Evolutionary conservation across 2,329 filamentous ascomycete species (phyloP), one percentile per base, ranked within the genome.

Genomic region (Pyrenophora graminea): DNA sequence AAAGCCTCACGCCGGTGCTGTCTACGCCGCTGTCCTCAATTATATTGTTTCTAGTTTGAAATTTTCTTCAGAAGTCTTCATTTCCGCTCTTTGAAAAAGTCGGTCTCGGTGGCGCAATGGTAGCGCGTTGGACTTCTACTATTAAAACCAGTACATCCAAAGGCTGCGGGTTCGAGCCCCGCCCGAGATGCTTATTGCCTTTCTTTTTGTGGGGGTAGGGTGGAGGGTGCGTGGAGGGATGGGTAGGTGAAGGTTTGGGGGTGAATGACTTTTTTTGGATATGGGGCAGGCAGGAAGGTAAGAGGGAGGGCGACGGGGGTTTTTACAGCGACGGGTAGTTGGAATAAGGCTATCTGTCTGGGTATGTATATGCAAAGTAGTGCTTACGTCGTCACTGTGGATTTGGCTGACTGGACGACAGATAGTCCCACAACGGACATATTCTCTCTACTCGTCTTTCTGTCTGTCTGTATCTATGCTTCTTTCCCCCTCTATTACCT

Each of bases 91-190:
- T 9, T 25, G 2, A 2, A 25, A 8, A 7, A 9, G 39, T 44
- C 44, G 55, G 63, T 62, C 63, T 63, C 62, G 58, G 61, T 67
- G 64, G 64, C 64, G 64, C 64, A 67, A 67, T 67, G 64, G 64
- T 67, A 67, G 64, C 64, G 64, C 64, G 64, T 66, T 66, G 63
- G 64, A 67, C 64, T 67, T 67, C 63, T 67, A 67, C 48, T 30
- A 37, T 18, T 36, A 38, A 10, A 38, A n/a, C 46, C 23, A 30
- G 25, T 41, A 44, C 27, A 67, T 67, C 64, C 63, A 66, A 66
- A 67, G 64, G 64, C 62, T 67, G 64, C 61, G 64, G 64, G 64
- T 67, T 67, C 64, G 64, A 67, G 64, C 63, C 64, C 64, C 64
- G 61, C 64, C 61, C 58, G 63, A 63, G 63, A 62, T 67, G 64